Evolutionary conservation across 768 basidiomycete genomes (phyloP).

Genomic region (Sarcodon sp.): DNA sequence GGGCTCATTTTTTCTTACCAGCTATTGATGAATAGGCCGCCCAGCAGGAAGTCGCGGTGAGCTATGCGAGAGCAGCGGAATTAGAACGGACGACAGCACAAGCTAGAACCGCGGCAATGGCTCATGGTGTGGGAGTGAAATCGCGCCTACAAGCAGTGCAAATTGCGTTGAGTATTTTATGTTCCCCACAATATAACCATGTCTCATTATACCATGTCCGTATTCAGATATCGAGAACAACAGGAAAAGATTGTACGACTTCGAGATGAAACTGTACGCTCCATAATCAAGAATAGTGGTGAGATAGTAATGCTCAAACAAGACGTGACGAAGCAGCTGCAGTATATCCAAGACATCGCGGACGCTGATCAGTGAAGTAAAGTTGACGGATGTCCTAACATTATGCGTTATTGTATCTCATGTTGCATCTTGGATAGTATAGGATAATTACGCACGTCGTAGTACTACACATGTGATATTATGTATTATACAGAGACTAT

Average conservation of each 20-base stretch:
- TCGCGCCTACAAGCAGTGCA: conserved; percentile 64
- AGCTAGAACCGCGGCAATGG: conserved; percentile 62
- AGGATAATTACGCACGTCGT: background rate
- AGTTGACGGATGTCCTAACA: background rate
- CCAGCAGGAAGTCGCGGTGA: conserved; percentile 60
- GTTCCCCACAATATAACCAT: conserved; percentile 2
- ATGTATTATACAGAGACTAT: background rate
- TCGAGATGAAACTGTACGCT: conserved; percentile 69
- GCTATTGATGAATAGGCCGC: conserved; percentile 37
- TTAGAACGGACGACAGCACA: conserved; percentile 64
- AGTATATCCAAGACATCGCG: conserved; percentile 56
- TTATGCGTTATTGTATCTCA: background rate
- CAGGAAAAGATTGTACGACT: conserved; percentile 61
- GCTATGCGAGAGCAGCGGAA: conserved; percentile 50
- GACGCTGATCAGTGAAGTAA: conserved; percentile 28
- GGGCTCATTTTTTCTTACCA: background rate
- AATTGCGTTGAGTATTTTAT: conserved; percentile 43
- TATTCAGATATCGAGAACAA: conserved; percentile 61
- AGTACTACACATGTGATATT: background rate
- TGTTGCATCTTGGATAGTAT: background rate
- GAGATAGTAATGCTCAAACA: conserved; percentile 77
- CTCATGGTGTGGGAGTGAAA: conserved; percentile 76
- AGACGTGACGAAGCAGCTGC: conserved; percentile 59
- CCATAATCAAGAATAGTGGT: conserved; percentile 74
- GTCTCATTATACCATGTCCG: background rate